Evolutionary conservation across 1,284 basidiomycete species (phyloP).

Genomic region (Boletellus sp.): DNA sequence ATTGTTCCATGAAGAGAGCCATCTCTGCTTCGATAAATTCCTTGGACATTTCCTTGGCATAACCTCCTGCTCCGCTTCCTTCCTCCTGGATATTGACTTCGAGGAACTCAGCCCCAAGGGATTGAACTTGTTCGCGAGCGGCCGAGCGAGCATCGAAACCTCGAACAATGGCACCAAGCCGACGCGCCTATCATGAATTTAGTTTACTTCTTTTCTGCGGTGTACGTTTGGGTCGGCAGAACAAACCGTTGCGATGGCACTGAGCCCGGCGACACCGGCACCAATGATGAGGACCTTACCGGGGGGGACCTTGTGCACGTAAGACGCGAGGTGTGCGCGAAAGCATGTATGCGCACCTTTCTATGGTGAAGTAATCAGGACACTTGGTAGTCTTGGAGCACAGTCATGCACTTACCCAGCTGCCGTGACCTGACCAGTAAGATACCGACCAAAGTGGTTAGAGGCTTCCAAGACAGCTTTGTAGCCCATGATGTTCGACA

Average conservation of each 20-base stretch:
- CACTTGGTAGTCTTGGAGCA: conserved; percentile 3
- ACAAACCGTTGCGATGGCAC: conserved; percentile 76
- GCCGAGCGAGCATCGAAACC: conserved; percentile 82
- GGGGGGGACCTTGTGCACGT: conserved; percentile 63
- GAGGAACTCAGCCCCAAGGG: conserved; percentile 81
- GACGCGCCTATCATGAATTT: conserved; percentile 50
- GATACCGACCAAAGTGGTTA: conserved; percentile 81
- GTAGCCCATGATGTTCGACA: conserved; percentile 86
- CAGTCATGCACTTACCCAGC: conserved; percentile 56
- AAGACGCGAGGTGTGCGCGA: conserved; percentile 11
- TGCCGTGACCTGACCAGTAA: conserved; percentile 85
- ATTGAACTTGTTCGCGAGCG: conserved; percentile 82
- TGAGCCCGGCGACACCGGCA: conserved; percentile 81
- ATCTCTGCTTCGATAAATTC: conserved; percentile 87
- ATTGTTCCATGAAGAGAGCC: conserved; percentile 82
- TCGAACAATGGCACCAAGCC: conserved; percentile 81
- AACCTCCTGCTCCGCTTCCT: conserved; percentile 75
- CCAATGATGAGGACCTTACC: conserved; percentile 84
- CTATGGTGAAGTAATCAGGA: conserved; percentile 7
- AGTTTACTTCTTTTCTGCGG: conserved; percentile 1
- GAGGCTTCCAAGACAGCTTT: conserved; percentile 85
- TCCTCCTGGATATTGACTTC: conserved; percentile 78
- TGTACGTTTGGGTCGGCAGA: background rate
- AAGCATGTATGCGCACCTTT: conserved; percentile 24
- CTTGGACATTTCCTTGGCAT: conserved; percentile 89